Conservation (phyloP, 1,284 basidiomycete species). For the Ustilago loliicola region DNA sequence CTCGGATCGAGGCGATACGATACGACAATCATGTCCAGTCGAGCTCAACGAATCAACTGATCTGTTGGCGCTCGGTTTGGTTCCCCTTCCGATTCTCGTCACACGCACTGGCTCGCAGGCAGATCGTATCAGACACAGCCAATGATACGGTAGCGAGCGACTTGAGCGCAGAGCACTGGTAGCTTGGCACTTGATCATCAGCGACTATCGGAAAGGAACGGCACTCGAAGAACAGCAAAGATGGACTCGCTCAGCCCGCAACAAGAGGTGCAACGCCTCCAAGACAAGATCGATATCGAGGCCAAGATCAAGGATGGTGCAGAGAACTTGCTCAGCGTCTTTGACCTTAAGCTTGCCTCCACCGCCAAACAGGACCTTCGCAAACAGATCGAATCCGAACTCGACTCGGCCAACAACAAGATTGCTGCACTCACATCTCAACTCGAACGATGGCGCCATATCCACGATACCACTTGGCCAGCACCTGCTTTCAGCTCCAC, state of each 20-base stretch:
- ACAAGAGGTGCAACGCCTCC: constrained; percentile 77
- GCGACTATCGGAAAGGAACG: too few species aligned
- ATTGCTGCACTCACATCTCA: constrained; percentile 78
- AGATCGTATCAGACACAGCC: background rate
- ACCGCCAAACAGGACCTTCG: constrained; percentile 76
- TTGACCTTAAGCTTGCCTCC: constrained; percentile 60
- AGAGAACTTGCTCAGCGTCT: constrained; percentile 81
- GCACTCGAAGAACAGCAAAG: background rate
- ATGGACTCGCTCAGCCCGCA: constrained; percentile 29
- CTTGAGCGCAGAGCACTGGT: too few species aligned
- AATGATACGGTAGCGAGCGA: too few species aligned
- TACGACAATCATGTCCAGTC: background rate
- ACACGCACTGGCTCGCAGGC: too few species aligned
- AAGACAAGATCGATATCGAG: constrained; percentile 78
- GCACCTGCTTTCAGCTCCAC: constrained; percentile 14
- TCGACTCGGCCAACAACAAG: constrained; percentile 79
- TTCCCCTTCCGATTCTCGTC: background rate
- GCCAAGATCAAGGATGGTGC: constrained; percentile 86
- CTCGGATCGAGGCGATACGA: background rate
- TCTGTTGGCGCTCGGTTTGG: background rate
- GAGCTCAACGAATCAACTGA: background rate
- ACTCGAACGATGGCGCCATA: constrained; percentile 74
- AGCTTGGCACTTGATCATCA: too few species aligned
- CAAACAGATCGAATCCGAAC: constrained; percentile 80
- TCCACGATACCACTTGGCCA: constrained; percentile 30